Evolutionary conservation across 306 rosid genomes (phyloP).

Genomic region (Castanea crenata): DNA sequence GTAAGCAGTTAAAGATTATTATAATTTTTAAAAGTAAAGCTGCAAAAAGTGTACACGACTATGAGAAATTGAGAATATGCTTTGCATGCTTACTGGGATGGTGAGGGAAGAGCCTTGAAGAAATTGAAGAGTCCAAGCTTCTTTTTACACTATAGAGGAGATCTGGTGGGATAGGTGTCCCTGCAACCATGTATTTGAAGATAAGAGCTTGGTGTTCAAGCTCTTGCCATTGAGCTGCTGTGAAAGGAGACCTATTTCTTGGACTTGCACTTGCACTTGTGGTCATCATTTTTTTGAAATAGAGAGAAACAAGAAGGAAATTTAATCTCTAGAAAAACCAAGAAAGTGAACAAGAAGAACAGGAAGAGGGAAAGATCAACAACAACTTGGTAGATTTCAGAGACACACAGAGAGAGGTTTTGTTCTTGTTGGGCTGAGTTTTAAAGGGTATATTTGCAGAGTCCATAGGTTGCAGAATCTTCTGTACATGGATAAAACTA

Average conservation of each 20-base stretch:
- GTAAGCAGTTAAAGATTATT: background rate
- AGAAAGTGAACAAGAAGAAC: background rate
- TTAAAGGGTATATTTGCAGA: conserved; percentile 29
- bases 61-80: background rate
- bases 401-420: conserved; percentile 19
- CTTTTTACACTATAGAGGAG: conserved; percentile 78
- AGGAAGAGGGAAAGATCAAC: background rate
- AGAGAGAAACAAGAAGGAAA: background rate
- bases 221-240: conserved; percentile 94
- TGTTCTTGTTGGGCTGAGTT: conserved; percentile 22
- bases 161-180: conserved; percentile 83
- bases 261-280: conserved; percentile 28
- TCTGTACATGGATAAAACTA: conserved; percentile 56
- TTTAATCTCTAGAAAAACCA: conserved; percentile 5
- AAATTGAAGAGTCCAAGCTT: conserved; percentile 69
- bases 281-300: conserved; percentile 44
- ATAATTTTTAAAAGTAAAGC: background rate
- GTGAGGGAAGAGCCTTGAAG: conserved; percentile 83
- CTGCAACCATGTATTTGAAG: conserved; percentile 90
- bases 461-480: conserved; percentile 39
- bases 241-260: conserved; percentile 72
- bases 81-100: conserved; percentile 54
- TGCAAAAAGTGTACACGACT: background rate
- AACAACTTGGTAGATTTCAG: conserved; percentile 21
- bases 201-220: conserved; percentile 96